phyloP scores from a whole-genome alignment of 352 stramenopile species.

The Phytopythium oedochilum region DNA sequence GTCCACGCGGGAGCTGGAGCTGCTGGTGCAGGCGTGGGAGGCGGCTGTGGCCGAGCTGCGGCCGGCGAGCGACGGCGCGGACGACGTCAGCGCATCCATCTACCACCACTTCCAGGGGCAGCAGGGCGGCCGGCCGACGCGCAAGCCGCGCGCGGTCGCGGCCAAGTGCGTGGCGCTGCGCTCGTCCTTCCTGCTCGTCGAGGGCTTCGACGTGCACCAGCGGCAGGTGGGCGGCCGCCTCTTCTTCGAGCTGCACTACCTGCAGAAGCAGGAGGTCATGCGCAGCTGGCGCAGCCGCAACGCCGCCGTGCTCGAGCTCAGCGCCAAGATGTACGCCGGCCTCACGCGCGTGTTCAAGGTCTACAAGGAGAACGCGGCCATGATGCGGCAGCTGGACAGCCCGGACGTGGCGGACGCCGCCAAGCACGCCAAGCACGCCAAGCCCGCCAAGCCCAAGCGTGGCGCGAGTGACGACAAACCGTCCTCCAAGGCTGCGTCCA shows the following conservation, averaged over 20 bases:
- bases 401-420: slow-evolving; percentile 5
- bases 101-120: slow-evolving; percentile 26
- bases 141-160: slow-evolving; percentile 26
- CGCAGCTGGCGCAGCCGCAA: slow-evolving; percentile 23
- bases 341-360: slow-evolving; percentile 19
- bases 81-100: slow-evolving; percentile 8
- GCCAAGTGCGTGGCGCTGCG: slow-evolving; percentile 30
- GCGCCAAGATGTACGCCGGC: slow-evolving; percentile 13
- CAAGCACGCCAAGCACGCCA: background rate
- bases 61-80: slow-evolving; percentile 5
- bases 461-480: background rate
- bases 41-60: slow-evolving; percentile 9
- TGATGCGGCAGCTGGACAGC: slow-evolving; percentile 4
- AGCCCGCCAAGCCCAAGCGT: background rate
- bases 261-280: slow-evolving; percentile 9
- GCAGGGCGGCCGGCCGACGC: slow-evolving; percentile 19
- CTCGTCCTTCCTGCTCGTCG: slow-evolving; percentile 26
- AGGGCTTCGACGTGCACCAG: slow-evolving; percentile 21
- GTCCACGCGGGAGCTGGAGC: slow-evolving; percentile 20
- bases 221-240: slow-evolving; percentile 2
- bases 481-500: background rate
- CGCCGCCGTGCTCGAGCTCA: slow-evolving; percentile 25
- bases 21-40: slow-evolving; percentile 32
- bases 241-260: slow-evolving; percentile 24
- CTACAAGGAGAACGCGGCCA: slow-evolving; percentile 8